Evolutionary conservation across 148 eudicot genomes (phyloP), one percentile per base, ranked within the genome.

Genomic region (Vaccinium myrtillus): DNA sequence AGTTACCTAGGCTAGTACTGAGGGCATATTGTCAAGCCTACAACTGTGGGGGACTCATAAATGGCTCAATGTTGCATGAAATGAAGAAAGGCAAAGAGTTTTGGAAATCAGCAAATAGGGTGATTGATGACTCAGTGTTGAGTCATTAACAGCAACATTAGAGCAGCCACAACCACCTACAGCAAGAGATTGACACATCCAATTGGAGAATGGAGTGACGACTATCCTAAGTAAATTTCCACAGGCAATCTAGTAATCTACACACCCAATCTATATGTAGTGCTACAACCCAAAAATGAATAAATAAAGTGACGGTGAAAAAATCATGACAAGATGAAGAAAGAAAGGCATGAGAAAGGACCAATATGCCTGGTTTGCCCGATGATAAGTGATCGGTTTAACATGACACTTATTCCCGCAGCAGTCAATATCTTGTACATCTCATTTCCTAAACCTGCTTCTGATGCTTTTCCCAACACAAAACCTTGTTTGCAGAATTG

Each of bases 311-410:
- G 10, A 53, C 43, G 25, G 27, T 6, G 8, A 16, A 53, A 56
- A 25, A 59, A 59, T 0, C 32, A 56, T 2, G 56, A 30, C n/a
- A 79, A 8, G 2, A 30, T 32, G 36, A 8, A 36, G 51, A 49
- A 78, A 89, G 91, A 85, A 90, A 90, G 94, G 96, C 89, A 84
- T 87, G 93, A 90, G 94, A 91, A 89, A 92, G 87, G 91, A 94
- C 95, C 95, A 94, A 94, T 95, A 94, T 95, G 98, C 98, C 98
- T 95, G 93, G 95, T 93, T 93, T 95, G 93, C 88, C 98, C 98
- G 76, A 95, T 94, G 84, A 95, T 93, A 78, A 95, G 88, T 59
- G 98, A 95, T 46, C 98, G 98, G 87, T 95, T 95, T 84, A 95
- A 55, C 94, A 95, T 94, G 91, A 95, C 82, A 86, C 98, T 94